Conservation (phyloP, 176 grass and related monocot genomes). For the Oryza longistaminata region DNA sequence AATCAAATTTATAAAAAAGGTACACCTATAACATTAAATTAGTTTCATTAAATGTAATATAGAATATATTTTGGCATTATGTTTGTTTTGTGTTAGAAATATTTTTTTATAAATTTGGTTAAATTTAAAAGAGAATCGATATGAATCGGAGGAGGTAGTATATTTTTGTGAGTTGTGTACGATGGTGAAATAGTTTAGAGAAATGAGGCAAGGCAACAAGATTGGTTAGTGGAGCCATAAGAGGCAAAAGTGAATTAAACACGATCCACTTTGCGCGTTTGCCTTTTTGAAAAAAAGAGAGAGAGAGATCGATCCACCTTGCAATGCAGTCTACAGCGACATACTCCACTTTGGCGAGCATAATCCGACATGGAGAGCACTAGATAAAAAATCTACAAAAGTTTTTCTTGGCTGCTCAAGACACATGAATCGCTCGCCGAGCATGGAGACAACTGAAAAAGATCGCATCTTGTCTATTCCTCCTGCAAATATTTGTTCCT, state of each 20-base stretch:
- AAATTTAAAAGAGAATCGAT: no score
- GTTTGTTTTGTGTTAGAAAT: no score
- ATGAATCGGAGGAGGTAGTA: no score
- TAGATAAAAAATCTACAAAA: constrained; percentile 15
- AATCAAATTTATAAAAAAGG: no score
- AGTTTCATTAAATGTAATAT: no score
- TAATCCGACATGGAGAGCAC: constrained; percentile 44
- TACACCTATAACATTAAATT: no score
- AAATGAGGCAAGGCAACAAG: background rate
- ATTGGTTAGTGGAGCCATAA: constrained; percentile 1
- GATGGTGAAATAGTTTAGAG: background rate
- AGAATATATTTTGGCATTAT: no score
- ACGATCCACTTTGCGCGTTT: background rate
- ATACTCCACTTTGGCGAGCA: constrained; percentile 6
- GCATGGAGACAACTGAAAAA: background rate
- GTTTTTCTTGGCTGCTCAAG: background rate
- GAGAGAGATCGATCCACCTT: background rate
- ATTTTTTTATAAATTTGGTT: no score
- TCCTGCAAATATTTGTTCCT: background rate
- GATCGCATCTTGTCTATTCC: background rate
- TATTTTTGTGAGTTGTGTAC: no score
- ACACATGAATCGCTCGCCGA: background rate
- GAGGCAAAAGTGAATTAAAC: background rate
- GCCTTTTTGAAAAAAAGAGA: background rate
- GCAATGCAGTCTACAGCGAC: background rate